Conservation (phyloP, 2,329 filamentous ascomycete species). For the Davidsoniella eucalypti region DNA sequence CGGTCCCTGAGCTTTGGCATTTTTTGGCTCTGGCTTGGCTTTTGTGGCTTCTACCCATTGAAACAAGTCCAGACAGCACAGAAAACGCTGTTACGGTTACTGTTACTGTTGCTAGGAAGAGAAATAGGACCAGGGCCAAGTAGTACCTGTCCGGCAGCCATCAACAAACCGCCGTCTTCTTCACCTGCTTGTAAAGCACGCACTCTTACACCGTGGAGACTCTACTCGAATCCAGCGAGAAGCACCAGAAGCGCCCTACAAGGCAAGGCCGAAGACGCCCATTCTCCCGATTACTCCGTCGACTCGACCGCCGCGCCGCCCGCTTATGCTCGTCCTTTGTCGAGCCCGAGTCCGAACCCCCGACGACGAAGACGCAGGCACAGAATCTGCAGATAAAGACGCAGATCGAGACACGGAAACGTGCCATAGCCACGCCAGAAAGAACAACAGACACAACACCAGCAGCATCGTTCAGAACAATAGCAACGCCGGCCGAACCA, state of each 20-base stretch:
- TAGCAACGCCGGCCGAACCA: too few species aligned
- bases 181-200: background rate
- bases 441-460: background rate
- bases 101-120: background rate
- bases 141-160: conserved; percentile 1
- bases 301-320: conserved; percentile 9
- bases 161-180: background rate
- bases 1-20: conserved; percentile 2
- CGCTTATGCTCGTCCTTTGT: conserved; percentile 1
- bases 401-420: background rate
- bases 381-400: background rate
- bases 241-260: background rate
- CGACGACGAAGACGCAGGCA: background rate
- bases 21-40: background rate
- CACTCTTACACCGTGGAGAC: conserved; percentile 9
- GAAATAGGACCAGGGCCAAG: background rate
- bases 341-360: background rate
- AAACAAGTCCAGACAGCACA: background rate
- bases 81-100: background rate
- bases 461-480: background rate
- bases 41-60: background rate
- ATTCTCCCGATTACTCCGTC: conserved; percentile 10
- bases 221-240: conserved; percentile 4
- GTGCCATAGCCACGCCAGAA: background rate
- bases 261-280: background rate